phyloP scores from a whole-genome alignment of 2,329 filamentous ascomycete genomes.

The Penicillium sclerotigenum region DNA sequence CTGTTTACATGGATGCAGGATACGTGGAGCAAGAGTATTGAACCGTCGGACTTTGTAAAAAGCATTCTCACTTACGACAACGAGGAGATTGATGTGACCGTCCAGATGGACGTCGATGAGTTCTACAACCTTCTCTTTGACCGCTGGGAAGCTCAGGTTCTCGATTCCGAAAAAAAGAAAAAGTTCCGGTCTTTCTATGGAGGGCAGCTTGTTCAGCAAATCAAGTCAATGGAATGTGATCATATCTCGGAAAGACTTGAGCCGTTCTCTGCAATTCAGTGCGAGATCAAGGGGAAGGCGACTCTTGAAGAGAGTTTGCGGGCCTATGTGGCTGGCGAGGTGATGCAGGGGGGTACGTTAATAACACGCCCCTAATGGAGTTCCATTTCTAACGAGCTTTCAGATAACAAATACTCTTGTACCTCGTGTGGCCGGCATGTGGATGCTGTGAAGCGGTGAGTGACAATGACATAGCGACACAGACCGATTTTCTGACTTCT shows the following conservation, averaged over 20 bases:
- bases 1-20: slow-evolving; percentile 86
- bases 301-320: slow-evolving; percentile 81
- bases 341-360: slow-evolving; percentile 77
- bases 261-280: slow-evolving; percentile 90
- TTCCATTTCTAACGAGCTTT: slow-evolving; percentile 19
- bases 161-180: slow-evolving; percentile 64
- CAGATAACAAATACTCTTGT: slow-evolving; percentile 97
- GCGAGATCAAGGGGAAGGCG: slow-evolving; percentile 89
- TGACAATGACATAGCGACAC: neutral
- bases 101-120: slow-evolving; percentile 97
- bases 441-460: slow-evolving; percentile 81
- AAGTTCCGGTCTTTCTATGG: slow-evolving; percentile 81
- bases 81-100: slow-evolving; percentile 74
- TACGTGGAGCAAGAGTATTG: slow-evolving; percentile 68
- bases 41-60: slow-evolving; percentile 68
- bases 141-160: slow-evolving; percentile 80
- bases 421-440: slow-evolving; percentile 85
- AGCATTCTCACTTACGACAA: slow-evolving; percentile 82
- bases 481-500: slow-evolving; percentile 12
- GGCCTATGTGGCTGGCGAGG: slow-evolving; percentile 93
- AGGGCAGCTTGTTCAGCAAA: slow-evolving; percentile 87
- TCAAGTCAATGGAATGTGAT: slow-evolving; percentile 89
- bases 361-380: neutral
- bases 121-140: slow-evolving; percentile 95
- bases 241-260: slow-evolving; percentile 91